A percentile compares a stretch with the other conserved stretches of the same genome.
Conservation (phyloP, 202 grass and related monocot species). For the Panicum virgatum region DNA sequence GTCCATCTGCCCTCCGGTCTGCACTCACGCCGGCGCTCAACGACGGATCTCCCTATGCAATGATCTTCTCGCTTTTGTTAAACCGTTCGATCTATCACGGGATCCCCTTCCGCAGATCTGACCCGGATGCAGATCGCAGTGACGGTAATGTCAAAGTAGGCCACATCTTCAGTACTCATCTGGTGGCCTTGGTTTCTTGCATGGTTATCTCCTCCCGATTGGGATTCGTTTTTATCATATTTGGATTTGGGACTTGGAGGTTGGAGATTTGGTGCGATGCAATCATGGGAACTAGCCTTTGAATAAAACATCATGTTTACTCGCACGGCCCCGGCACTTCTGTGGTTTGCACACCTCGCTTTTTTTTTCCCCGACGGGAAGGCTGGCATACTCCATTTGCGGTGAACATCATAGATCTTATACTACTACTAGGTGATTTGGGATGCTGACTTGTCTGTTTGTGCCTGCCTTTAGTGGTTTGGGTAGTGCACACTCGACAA, state of each 20-base stretch:
- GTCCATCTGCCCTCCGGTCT: not conserved
- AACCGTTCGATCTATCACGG: not conserved
- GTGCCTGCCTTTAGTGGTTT: not conserved
- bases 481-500: not conserved
- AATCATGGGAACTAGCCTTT: too few species aligned
- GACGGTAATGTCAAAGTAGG: not conserved
- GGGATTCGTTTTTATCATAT: not conserved
- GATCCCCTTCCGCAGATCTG: conserved; percentile 2
- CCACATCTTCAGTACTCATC: too few species aligned
- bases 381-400: not conserved
- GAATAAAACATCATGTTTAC: not conserved
- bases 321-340: not conserved
- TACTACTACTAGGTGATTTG: not conserved
- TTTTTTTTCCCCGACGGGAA: not conserved
- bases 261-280: not conserved
- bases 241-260: not conserved
- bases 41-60: not conserved
- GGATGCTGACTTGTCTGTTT: not conserved
- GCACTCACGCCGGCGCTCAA: not conserved
- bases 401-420: not conserved
- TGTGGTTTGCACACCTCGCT: not conserved
- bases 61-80: not conserved
- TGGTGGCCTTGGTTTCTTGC: not conserved
- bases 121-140: not conserved
- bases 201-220: not conserved